Base-by-base conservation (phyloP, 768 basidiomycete species). In the Trametes sanguinea region DNA sequence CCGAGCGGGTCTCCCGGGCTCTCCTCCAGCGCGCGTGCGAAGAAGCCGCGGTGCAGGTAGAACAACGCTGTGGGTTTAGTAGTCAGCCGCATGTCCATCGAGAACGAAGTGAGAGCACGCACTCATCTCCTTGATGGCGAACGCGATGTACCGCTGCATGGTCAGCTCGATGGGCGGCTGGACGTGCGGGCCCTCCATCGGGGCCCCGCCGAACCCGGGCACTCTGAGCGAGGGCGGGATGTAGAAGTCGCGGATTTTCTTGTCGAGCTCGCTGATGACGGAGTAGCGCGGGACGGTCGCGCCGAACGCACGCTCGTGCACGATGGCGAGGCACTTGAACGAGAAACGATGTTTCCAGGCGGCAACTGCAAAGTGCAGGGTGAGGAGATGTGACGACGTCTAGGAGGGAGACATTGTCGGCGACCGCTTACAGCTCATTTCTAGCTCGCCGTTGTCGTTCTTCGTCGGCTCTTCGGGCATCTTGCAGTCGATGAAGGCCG, bases 31-130 rank as follows among this genome's bases (percentile, higher is more conserved):
- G 87, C 87, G 59, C 84, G 83, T 1, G 86, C 87, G 68, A 90
- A 90, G 76, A 86, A 90, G 6, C 86, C 87, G 51, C 88, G 81
- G 72, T 90, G 87, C 80, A 90, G 85, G 66, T 89, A 89, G 68
- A 89, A 87, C 32, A 88, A 72, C 11, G 84, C 87, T 88, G 9
- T 1, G 6, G 39, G 11, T 8, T 6, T 3, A 17, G 27, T 35
- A n/a, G n/a, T 45, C 29, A 29, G 35, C 14, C 44, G 16, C 5
- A 14, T 22, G 22, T 22, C 47, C 16, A n/a, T 17, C n/a, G 13
- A 42, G 3, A 32, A 29, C 32, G 11, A 40, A 27, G n/a, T 14
- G 14, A 5, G n/a, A 13, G 10, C 22, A 71, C 82, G 67, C 66
- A 86, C 88, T 81, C 40, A 88, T 88, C 72, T 89, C 88, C 70